These are phyloP conservation scores for Waltergamsia citrina DNA, from an alignment of 2,329 filamentous ascomycete genomes.

Conservation along the genomic window DNA sequence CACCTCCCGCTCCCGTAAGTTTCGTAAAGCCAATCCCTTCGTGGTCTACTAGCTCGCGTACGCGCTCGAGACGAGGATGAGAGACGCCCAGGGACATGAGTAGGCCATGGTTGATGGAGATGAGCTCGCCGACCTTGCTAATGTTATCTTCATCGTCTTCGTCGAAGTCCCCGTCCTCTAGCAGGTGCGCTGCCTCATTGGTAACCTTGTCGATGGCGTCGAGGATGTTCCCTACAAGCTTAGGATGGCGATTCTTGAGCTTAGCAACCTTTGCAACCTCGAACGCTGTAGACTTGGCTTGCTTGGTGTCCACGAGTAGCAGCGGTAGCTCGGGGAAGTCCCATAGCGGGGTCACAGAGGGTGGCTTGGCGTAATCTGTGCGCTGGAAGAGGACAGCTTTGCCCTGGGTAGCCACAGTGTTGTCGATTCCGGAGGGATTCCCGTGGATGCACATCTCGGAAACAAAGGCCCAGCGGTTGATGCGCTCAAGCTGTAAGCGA, in stretches of 20 bases:
- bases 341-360: conserved; percentile 65
- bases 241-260: conserved; percentile 62
- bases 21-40: conserved; percentile 94
- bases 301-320: conserved; percentile 80
- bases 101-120: conserved; percentile 89
- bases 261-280: conserved; percentile 81
- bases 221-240: conserved; percentile 71
- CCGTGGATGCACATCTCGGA: conserved; percentile 96
- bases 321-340: conserved; percentile 89
- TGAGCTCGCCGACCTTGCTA: conserved; percentile 73
- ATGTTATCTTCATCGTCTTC: conserved; percentile 52
- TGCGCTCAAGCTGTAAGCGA: conserved; percentile 83
- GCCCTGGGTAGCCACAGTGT: conserved; percentile 87
- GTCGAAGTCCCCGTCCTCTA: conserved; percentile 58
- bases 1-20: conserved; percentile 88
- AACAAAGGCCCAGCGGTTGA: conserved; percentile 97
- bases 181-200: conserved; percentile 40
- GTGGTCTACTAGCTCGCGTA: conserved; percentile 85
- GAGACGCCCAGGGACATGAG: conserved; percentile 88
- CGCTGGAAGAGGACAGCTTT: conserved; percentile 91
- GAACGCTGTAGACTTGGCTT: conserved; percentile 72
- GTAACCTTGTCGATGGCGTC: conserved; percentile 75
- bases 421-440: conserved; percentile 93
- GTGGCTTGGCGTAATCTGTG: conserved; percentile 66
- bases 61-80: conserved; percentile 83